Evolutionary conservation across 371 early-diverging fungal species (phyloP), one percentile per base, ranked within the genome.

Genomic region (Mucor saturninus): DNA sequence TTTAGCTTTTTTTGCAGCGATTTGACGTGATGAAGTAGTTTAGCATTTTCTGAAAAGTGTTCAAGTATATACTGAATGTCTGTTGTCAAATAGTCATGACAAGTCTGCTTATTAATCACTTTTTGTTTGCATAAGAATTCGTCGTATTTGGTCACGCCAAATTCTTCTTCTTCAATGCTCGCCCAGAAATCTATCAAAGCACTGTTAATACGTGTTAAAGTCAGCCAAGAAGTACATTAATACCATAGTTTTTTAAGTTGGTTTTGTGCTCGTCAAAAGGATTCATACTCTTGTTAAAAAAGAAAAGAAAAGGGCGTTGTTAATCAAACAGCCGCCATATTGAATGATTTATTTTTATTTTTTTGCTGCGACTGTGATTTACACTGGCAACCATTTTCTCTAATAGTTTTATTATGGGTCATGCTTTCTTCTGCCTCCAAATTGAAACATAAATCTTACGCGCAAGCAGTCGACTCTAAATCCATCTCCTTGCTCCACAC

Each of bases 61-160:
- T 55, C 42, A 55, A 55, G 46, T 32, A 48, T 49, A 58, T 58
- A 58, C 49, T 49, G 49, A 48, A 58, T 58, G 58, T 49, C 58
- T 58, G 49, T 21, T 49, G 58, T 38, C 58, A 58, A 58, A 58
- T 58, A 58, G 49, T 58, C 58, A 49, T 58, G 49, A 58, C 58
- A 58, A 35, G 58, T 46, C 58, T 58, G 49, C 38, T 48, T 58
- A 58, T 58, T 58, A 49, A 48, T 49, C 49, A 58, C 58, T 37
- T 48, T 58, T 58, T 58, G 46, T 49, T 49, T 58, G 49, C 58
- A 58, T 49, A 58, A 58, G 49, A 58, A 48, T 58, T 58, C 58
- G 26, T 58, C 58, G 49, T 58, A 58, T 38, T 58, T 58, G 26
- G 58, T 49, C 49, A 58, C 48, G 28, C 10, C 58, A 49, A 49